phyloP scores from a whole-genome alignment of 352 stramenopile species.

The Phytophthora megakarya region DNA sequence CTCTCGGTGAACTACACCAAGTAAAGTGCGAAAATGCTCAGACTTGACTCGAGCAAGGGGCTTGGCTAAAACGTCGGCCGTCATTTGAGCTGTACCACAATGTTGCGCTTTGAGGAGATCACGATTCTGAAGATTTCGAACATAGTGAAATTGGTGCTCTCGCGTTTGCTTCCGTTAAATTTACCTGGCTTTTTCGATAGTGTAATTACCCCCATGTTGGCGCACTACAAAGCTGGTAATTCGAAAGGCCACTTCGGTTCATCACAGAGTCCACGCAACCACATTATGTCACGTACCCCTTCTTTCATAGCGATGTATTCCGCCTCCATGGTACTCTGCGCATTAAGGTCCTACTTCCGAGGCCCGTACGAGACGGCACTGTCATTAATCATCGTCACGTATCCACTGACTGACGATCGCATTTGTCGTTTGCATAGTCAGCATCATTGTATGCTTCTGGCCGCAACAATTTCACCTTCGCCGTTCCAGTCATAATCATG shows the following conservation, averaged over 20 bases:
- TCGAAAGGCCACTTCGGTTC: slow-evolving; percentile 3
- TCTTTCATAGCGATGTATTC: slow-evolving; percentile 13
- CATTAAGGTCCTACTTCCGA: not conserved
- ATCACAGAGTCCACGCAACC: not conserved
- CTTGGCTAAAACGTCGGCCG: no score
- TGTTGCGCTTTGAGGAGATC: no score
- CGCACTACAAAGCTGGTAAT: not conserved
- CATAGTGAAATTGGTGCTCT: no score
- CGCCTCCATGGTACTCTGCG: slow-evolving; percentile 6
- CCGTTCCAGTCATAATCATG: not conserved
- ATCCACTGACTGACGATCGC: not conserved
- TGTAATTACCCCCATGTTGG: not conserved
- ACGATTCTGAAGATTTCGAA: no score
- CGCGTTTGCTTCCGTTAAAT: no score
- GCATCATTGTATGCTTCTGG: slow-evolving; percentile 2
- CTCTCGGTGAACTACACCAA: no score
- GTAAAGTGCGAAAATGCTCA: no score
- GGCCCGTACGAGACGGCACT: slow-evolving; percentile 2
- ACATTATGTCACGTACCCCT: slow-evolving; percentile 3
- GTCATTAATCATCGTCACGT: slow-evolving; percentile 8
- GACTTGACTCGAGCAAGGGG: no score
- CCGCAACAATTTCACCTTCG: not conserved
- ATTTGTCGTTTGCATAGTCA: slow-evolving; percentile 3
- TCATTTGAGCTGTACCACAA: no score
- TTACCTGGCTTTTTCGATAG: not conserved